Base-by-base conservation (phyloP, 2,329 filamentous ascomycete genomes). In the Epichloe typhina region DNA sequence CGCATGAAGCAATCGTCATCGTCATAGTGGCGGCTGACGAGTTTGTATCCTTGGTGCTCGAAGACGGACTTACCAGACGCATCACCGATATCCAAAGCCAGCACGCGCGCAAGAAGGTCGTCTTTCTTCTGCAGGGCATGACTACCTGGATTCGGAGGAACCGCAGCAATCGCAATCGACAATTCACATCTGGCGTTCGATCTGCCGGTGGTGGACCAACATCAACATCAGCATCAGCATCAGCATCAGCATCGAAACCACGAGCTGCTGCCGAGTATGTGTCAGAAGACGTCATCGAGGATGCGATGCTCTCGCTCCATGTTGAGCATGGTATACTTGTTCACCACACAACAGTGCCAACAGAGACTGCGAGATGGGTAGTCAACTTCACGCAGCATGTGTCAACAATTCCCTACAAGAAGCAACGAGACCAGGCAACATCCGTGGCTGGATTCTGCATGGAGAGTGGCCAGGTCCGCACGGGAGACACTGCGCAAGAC, bases 381-480 rank as follows among this genome's bases (percentile, higher is more conserved):
- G 70, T 75, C 33, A 72, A 77, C 36, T 88, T 90, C 59, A 91
- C 87, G 0, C 83, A 89, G 59, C 83, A 91, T 62, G 82, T 91
- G 46, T 85, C 84, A 7, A 86, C 82, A 1, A 80, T 85, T 21
- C 86, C 85, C 0, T 90, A 90, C 64, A 79, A 79, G 55, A 76
- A 70, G 48, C 72, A 74, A 57, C 66, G 68, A 21, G 76, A 80
- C 50, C 64, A 66, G 36, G 63, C 67, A 46, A 71, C 70, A 50
- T 72, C 75, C 1, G 71, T 75, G 12, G 80, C 79, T 1, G 73
- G 77, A 0, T 91, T 91, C 63, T 90, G 86, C 66, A 89, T 90
- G 83, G 85, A 88, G 49, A 71, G 73, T 1, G 86, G 86, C 0
- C 86, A 91, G 65, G 83, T 91, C 41, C 80, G 79, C 50, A 78